phyloP scores from a whole-genome alignment of 345 rosid species.

The Dipteronia sinensis region DNA sequence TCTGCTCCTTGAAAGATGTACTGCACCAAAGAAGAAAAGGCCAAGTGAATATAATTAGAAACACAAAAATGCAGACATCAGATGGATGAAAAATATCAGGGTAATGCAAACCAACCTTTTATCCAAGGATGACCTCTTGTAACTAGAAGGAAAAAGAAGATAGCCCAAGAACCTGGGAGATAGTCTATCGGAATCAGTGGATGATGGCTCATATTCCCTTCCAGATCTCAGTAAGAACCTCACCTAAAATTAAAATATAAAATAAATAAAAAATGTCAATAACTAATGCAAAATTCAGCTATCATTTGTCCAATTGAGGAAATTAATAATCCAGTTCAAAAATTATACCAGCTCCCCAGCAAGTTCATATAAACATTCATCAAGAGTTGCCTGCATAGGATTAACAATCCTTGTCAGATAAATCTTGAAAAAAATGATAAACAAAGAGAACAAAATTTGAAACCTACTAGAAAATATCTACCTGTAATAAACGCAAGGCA shows the following conservation, averaged over 20 bases:
- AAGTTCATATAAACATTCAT: slow-evolving; percentile 95
- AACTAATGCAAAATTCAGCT: slow-evolving; percentile 11
- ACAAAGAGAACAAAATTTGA: background rate
- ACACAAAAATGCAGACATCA: slow-evolving; percentile 13
- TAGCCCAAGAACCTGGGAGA: slow-evolving; percentile 91
- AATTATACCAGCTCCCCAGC: slow-evolving; percentile 92
- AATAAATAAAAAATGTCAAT: slow-evolving; percentile 2
- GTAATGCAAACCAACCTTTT: slow-evolving; percentile 52
- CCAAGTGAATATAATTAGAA: slow-evolving; percentile 7
- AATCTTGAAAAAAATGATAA: slow-evolving; percentile 16
- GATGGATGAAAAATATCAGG: slow-evolving; percentile 8
- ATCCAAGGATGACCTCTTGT: slow-evolving; percentile 69
- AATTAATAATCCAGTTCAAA: slow-evolving; percentile 18
- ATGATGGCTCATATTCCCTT: slow-evolving; percentile 81
- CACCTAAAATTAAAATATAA: slow-evolving; percentile 55
- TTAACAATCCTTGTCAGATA: slow-evolving; percentile 24
- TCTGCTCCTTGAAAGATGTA: slow-evolving; percentile 79
- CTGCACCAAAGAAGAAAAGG: slow-evolving; percentile 41
- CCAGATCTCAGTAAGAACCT: slow-evolving; percentile 97
- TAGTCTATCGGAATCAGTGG: slow-evolving; percentile 68
- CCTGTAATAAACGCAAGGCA: slow-evolving; percentile 93
- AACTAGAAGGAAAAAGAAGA: slow-evolving; percentile 79
- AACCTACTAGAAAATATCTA: slow-evolving; percentile 27
- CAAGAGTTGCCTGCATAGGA: slow-evolving; percentile 85
- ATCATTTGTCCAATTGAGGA: slow-evolving; percentile 12